Evolutionary conservation across 2,329 filamentous ascomycete species (phyloP).

Genomic region (Lecanosticta acicola): DNA sequence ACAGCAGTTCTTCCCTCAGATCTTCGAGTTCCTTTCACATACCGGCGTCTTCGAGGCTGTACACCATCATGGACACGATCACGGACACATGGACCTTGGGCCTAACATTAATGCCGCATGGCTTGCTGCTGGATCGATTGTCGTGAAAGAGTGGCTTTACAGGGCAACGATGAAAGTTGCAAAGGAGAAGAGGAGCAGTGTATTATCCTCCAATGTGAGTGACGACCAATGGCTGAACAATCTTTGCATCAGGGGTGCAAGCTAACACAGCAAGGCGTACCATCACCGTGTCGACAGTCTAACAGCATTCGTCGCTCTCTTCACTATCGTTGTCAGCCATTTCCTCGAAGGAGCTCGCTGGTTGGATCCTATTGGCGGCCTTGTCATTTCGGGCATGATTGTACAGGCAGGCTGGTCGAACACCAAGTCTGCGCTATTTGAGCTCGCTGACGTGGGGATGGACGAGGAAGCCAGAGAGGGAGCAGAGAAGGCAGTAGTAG

Average conservation of each 20-base stretch:
- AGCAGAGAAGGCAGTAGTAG: slow-evolving; percentile 54
- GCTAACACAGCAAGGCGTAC: slow-evolving; percentile 45
- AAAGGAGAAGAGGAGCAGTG: slow-evolving; percentile 86
- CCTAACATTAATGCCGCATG: slow-evolving; percentile 93
- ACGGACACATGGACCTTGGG: slow-evolving; percentile 42
- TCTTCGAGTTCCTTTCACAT: slow-evolving; percentile 39
- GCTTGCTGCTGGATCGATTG: slow-evolving; percentile 83
- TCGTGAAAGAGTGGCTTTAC: slow-evolving; percentile 95
- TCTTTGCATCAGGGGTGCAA: background rate
- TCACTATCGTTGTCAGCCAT: slow-evolving; percentile 85
- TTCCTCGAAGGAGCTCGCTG: slow-evolving; percentile 78
- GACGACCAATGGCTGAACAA: background rate
- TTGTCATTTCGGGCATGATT: slow-evolving; percentile 89
- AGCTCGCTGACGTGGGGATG: slow-evolving; percentile 85
- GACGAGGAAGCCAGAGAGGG: slow-evolving; percentile 75
- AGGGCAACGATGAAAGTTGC: slow-evolving; percentile 97
- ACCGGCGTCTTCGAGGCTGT: slow-evolving; percentile 46
- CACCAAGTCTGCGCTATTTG: slow-evolving; percentile 72
- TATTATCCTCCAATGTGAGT: slow-evolving; percentile 78
- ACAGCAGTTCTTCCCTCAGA: slow-evolving; percentile 46
- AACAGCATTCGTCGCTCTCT: slow-evolving; percentile 86
- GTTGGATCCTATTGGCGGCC: slow-evolving; percentile 88
- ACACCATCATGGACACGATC: slow-evolving; percentile 59
- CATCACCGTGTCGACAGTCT: slow-evolving; percentile 95
- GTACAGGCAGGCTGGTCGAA: slow-evolving; percentile 85